These are phyloP conservation scores for Suhomyces xylopsoci DNA, from an alignment of 805 yeast genomes.

Conservation along the genomic window DNA sequence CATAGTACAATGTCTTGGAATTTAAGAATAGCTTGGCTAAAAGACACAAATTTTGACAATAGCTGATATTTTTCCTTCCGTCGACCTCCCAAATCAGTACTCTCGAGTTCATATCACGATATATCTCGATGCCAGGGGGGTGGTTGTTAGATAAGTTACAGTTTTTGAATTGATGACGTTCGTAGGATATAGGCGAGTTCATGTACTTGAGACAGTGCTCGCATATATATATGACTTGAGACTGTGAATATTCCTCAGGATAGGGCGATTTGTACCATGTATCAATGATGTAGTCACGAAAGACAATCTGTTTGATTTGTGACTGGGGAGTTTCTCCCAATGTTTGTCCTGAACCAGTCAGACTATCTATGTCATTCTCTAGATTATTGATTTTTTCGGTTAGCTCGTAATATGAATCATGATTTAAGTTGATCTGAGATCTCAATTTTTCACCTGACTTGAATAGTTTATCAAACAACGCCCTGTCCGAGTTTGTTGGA, in stretches of 20 bases:
- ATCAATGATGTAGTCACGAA: slow-evolving; percentile 70
- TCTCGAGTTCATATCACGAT: slow-evolving; percentile 28
- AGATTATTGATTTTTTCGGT: slow-evolving; percentile 10
- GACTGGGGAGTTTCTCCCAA: slow-evolving; percentile 14
- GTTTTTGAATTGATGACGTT: slow-evolving; percentile 67
- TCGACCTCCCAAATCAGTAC: slow-evolving; percentile 54
- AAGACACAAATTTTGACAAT: slow-evolving; percentile 87
- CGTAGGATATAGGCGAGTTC: slow-evolving; percentile 61
- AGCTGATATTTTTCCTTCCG: slow-evolving; percentile 76
- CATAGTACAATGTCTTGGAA: slow-evolving; percentile 89
- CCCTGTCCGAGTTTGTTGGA: slow-evolving; percentile 54
- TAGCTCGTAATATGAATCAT: neutral
- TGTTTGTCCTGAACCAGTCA: neutral
- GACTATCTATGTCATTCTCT: slow-evolving; percentile 15
- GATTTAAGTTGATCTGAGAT: slow-evolving; percentile 13
- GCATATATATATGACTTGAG: slow-evolving; percentile 67
- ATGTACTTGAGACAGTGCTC: slow-evolving; percentile 81
- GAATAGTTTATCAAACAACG: slow-evolving; percentile 42
- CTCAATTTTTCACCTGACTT: slow-evolving; percentile 40
- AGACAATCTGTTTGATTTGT: slow-evolving; percentile 60
- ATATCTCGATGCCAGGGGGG: slow-evolving; percentile 60
- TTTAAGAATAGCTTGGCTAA: slow-evolving; percentile 85
- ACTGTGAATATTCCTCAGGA: slow-evolving; percentile 76
- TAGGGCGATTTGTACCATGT: slow-evolving; percentile 95
- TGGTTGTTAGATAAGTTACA: slow-evolving; percentile 55